Base-by-base conservation (phyloP, 345 rosid species). In the Conringia planisiliqua region DNA sequence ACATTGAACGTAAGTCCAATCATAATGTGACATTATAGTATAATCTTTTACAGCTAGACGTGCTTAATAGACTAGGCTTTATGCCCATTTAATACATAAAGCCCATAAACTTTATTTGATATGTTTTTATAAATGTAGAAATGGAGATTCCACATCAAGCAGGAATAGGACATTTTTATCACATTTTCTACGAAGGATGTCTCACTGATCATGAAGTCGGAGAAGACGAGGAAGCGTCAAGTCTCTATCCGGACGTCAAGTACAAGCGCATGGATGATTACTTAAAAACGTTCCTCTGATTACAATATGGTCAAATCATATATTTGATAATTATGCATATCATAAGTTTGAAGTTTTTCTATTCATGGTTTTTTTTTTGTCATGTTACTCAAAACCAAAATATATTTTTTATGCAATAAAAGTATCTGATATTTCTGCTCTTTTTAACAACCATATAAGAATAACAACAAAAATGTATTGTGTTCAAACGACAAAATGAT, bases 171-270 rank as follows among this genome's bases (percentile, higher is more conserved):
- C 98, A 94, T 76, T 94, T 90, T 77, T 87, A 84, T 72, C 97
- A 94, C 62, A 82, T 94, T 0, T 94, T 79, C 77, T 94, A 86
- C 10, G 96, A 94, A 68, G 96, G 98, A 24, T 86, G 98, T 62
- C 75, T 91, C 18, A 79, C 95, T 9, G 86, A 93, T 76, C 80
- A 90, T 33, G 87, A 91, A 72, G 83, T 88, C 10, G 86, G 80
- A 17, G 83, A 88, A 73, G 87, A 72, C 5, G 85, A 51, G 59
- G 97, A 91, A 79, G 97, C 96, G 63, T 94, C 95, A 1, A 46
- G 58, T 50, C 91, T 94, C 11, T 94, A 91, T 74, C 97, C 96
- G 0, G 93, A 88, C 10, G 90, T 91, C 22, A 79, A 73, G 14
- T 94, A 85, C 74, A 86, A 76, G 33, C 87, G 89, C 50, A 84